Evolutionary conservation across 345 rosid species (phyloP), one percentile per base, ranked within the genome.

Genomic region (Pugionium cornutum): DNA sequence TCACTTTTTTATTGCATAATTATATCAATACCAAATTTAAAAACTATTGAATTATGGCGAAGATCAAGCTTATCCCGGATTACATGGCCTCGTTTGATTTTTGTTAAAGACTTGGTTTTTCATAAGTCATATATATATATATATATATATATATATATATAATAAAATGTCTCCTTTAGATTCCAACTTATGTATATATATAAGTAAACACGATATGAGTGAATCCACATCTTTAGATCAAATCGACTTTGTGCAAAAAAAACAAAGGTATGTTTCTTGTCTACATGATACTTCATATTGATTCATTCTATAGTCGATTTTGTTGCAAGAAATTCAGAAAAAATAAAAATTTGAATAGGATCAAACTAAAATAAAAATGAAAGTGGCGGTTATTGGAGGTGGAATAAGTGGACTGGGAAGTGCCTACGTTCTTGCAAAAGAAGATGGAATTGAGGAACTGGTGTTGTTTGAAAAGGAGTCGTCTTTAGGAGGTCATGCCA

Each of bases 401-500:
- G 91, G 95, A 59, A 77, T 88, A 2, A 81, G 89, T 56, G 95
- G 95, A 1, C 37, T 85, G 26, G 86, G 66, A 11, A 69, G 87
- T 26, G 95, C 95, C 0, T 76, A 82, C 47, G 76, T 63, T 64
- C 67, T 88, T n/a, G 80, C 82, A 3, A 73, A 75, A 36, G 62
- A 77, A 7, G 60, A 6, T 34, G 88, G 83, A 29, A 80, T 50
- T 0, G 53, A 81, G 36, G 77, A 66, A 26, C 76, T 88, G 47
- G 91, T 88, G 0, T 28, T 88, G 46, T 88, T 75, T 58, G 95
- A 88, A 75, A 84, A 80, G 70, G 91, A 88, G 10, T 78, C 78
- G 0, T 42, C 60, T 29, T 51, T 88, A 5, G 95, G 91, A 8
- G 95, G 95, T 62, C 91, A 85, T 78, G 86, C 86, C 37, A 72